phyloP scores from a whole-genome alignment of 371 early-diverging fungal species.

The Capniomyces stellatus region DNA sequence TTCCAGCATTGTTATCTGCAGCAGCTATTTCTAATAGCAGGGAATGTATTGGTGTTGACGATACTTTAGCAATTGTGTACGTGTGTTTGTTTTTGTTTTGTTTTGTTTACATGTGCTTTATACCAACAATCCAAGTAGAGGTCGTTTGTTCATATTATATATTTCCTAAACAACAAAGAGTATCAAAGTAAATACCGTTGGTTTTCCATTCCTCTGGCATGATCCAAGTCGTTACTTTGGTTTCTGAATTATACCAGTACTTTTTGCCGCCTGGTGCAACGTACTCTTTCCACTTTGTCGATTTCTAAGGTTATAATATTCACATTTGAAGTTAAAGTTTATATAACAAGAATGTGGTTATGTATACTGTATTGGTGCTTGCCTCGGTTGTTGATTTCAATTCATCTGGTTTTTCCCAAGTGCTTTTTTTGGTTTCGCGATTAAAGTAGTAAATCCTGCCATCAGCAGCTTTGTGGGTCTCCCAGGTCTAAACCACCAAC shows the following conservation, averaged over 20 bases:
- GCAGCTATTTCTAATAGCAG: no score
- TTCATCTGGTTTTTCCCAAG: conserved; percentile 91
- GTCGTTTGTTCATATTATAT: no score
- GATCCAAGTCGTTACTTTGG: conserved; percentile 75
- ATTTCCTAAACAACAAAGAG: no score
- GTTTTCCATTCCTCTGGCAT: conserved; percentile 43
- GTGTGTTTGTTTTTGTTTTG: no score
- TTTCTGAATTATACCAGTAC: conserved; percentile 71
- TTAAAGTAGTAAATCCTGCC: conserved; percentile 78
- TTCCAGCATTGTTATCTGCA: no score
- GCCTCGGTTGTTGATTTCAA: conserved; percentile 69
- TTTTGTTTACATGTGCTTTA: no score
- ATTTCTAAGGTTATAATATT: conserved; percentile 42
- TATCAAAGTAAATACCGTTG: no score
- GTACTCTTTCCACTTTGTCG: conserved; percentile 70
- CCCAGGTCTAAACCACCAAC: conserved; percentile 35
- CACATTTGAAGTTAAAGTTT: no score
- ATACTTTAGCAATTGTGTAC: no score
- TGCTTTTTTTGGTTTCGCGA: conserved; percentile 50
- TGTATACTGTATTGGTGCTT: not conserved
- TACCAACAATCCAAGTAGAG: no score
- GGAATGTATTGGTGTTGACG: no score
- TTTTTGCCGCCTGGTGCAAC: conserved; percentile 61
- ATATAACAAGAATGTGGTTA: no score
- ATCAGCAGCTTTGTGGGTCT: conserved; percentile 54